Evolutionary conservation across 2,329 filamentous ascomycete species (phyloP).

Genomic region (Alternaria metachromatica): DNA sequence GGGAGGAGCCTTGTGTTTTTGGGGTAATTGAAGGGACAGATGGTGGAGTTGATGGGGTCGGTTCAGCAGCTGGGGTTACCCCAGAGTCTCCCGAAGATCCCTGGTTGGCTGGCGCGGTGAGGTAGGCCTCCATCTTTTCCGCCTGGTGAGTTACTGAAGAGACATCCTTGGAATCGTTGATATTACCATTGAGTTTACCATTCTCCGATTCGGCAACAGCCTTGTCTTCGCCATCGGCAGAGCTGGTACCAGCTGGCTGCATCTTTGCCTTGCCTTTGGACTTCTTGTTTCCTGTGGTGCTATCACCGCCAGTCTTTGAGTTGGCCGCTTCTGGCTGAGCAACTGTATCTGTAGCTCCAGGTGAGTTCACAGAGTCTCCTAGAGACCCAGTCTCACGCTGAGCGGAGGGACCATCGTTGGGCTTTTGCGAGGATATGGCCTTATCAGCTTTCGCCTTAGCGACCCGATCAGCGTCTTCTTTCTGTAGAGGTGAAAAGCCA

Average conservation of each 20-base stretch:
- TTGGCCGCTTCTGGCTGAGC: neutral
- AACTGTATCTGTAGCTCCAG: neutral
- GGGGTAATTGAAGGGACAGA: neutral
- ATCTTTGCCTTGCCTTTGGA: conserved; percentile 7
- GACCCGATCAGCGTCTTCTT: conserved; percentile 21
- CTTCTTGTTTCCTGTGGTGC: neutral
- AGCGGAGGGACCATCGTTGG: neutral
- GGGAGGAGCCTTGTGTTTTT: conserved; percentile 1
- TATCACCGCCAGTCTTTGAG: neutral
- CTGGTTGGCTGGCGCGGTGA: neutral
- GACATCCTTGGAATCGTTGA: conserved; percentile 7
- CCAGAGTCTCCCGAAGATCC: neutral
- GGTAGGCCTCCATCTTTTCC: conserved; percentile 5
- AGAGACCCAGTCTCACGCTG: neutral
- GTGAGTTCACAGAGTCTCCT: neutral
- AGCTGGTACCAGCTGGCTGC: too few species aligned
- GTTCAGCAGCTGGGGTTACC: conserved; percentile 12
- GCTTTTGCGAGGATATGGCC: conserved; percentile 5
- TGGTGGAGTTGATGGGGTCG: neutral
- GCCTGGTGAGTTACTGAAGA: conserved; percentile 24
- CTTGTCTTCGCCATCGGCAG: neutral
- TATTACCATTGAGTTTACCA: conserved; percentile 20
- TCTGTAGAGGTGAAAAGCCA: conserved; percentile 4
- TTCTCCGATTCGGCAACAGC: neutral
- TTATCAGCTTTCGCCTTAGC: conserved; percentile 15